Evolutionary conservation across 1,284 basidiomycete species (phyloP), one percentile per base, ranked within the genome.

Genomic region (Peniophora sp.): DNA sequence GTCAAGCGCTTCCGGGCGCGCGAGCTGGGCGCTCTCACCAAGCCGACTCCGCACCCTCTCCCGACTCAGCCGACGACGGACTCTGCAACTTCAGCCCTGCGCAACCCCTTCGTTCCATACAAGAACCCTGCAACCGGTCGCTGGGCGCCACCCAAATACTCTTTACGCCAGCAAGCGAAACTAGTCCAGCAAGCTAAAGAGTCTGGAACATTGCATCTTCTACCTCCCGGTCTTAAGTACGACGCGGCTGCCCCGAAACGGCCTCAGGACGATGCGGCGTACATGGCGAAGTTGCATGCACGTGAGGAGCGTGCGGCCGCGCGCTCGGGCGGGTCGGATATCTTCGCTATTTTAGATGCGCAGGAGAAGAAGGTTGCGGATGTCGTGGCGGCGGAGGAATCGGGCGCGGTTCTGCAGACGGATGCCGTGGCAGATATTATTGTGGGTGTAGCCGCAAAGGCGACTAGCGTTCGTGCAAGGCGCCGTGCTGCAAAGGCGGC

Each of bases 161-260:
- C 87, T 5, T 65, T 85, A 20, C 77, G 88, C 19, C 77, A 79
- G 32, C 87, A 91, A 63, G 84, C 83, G n/a, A 83, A 87, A 27
- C 71, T 91, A 36, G 69, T 90, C 45, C 89, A 89, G 68, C 72
- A 73, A 49, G 87, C 87, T 2, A 77, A 78, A 52, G 68, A 65
- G 23, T 68, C 70, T 27, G 74, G 73, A 24, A 70, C 69, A 38
- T 61, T 85, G 36, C 71, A 79, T 45, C 64, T 86, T 6, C 71
- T 89, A 2, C 87, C 87, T 0, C 75, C 81, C 3, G 77, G 87
- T 0, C 78, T 75, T 1, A 89, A 88, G 68, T 16, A 55, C 25
- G 57, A 57, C 45, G 53, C 44, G 10, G 39, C 17, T 9, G 44
- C 44, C 19, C 23, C 23, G 14, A 25, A 25, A 9, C 14, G 23